Conservation (phyloP, 495 filamentous ascomycete species). For the Lasiosphaeriaceae sp. region DNA sequence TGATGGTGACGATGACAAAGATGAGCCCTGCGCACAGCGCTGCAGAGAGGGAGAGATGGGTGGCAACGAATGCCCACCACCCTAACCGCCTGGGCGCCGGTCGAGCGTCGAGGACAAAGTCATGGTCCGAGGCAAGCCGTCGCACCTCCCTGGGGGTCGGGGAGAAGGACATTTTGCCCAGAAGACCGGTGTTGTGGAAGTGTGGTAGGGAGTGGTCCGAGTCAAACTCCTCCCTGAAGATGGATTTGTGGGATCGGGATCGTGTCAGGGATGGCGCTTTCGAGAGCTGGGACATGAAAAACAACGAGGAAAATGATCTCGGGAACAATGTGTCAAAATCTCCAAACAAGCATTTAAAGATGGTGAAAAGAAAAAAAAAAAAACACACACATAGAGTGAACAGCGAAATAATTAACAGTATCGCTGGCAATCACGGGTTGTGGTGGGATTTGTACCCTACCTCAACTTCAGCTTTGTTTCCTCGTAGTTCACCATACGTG, state of each 20-base stretch:
- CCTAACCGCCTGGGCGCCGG: constrained; percentile 19
- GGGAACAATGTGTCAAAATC: no score
- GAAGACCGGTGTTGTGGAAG: constrained; percentile 1
- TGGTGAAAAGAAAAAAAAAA: background rate
- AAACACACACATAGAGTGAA: background rate
- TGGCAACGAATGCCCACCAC: constrained; percentile 22
- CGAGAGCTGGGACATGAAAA: background rate
- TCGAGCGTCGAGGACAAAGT: constrained; percentile 22
- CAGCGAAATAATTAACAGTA: background rate
- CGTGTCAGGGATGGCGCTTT: constrained; percentile 10
- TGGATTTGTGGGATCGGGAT: constrained; percentile 20
- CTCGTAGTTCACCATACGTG: background rate
- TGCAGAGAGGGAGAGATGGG: constrained; percentile 21
- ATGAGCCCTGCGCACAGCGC: constrained; percentile 20
- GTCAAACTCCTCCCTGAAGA: constrained; percentile 29
- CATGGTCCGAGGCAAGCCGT: constrained; percentile 27
- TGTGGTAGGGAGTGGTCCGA: constrained; percentile 9
- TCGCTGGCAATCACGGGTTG: background rate
- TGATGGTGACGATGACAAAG: constrained; percentile 21
- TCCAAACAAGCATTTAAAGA: no score
- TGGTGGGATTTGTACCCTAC: background rate
- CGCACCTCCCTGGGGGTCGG: constrained; percentile 24
- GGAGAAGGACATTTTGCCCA: constrained; percentile 12
- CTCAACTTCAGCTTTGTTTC: background rate
- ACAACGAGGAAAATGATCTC: no score